Conservation (phyloP, 495 filamentous ascomycete species). For the Penicillium daleae region DNA sequence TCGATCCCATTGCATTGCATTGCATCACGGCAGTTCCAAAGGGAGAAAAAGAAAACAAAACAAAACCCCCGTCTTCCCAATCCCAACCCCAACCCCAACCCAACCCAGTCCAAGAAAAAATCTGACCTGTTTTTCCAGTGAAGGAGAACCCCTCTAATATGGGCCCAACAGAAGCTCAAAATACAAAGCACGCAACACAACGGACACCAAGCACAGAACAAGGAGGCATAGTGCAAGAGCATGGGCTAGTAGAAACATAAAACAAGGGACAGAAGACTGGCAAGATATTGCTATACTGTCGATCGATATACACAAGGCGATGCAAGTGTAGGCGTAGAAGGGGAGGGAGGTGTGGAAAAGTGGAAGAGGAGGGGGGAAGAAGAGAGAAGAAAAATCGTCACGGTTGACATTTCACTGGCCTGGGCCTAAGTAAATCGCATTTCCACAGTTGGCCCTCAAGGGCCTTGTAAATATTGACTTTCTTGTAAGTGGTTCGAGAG, state of each 20-base stretch:
- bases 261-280: not conserved
- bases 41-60: conserved; percentile 26
- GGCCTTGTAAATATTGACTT: not conserved
- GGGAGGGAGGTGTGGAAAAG: too few species aligned
- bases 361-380: conserved; percentile 7
- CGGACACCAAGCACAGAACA: conserved; percentile 23
- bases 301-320: conserved; percentile 30
- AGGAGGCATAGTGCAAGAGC: not conserved
- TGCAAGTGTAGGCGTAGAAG: conserved; percentile 13
- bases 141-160: conserved; percentile 43
- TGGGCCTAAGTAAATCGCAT: not conserved
- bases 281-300: conserved; percentile 19
- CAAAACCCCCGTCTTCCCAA: conserved; percentile 23
- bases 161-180: conserved; percentile 30
- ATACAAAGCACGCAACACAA: conserved; percentile 33
- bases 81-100: conserved; percentile 4
- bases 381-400: conserved; percentile 8
- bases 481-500: too few species aligned
- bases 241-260: conserved; percentile 16
- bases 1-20: conserved; percentile 1
- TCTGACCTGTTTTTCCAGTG: conserved; percentile 40
- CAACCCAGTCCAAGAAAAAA: not conserved
- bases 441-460: not conserved
- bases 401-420: conserved; percentile 9
- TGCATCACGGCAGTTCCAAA: conserved; percentile 8